Evolutionary conservation across 2,329 filamentous ascomycete species (phyloP), one percentile per base, ranked within the genome.

Genomic region (Corynespora cassiicola): DNA sequence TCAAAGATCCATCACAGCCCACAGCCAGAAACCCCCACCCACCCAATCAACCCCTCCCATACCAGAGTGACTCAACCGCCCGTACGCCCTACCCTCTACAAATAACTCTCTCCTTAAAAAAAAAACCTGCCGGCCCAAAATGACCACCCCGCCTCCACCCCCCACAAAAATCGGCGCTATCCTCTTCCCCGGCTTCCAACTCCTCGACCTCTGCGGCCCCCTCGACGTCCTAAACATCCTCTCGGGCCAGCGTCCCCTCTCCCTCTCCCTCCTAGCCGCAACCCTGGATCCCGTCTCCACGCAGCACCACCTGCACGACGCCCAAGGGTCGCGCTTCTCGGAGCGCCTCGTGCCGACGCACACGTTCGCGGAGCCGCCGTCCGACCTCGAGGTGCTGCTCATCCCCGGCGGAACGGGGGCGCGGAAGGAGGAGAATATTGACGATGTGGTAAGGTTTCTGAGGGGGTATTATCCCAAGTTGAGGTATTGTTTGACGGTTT

Each of bases 401-500:
- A 65, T 88, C 6, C 85, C 85, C 0, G 85, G 86, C 2, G 84
- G 85, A 0, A 36, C 68, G 0, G 84, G 84, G 1, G 70, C 60
- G 17, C 39, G 71, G 16, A 52, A 52, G 21, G 49, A 56, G 9
- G 57, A 63, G 15, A 53, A 54, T 7, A 53, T 63, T 1, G 47
- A 56, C 8, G 61, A 69, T 1, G 65, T 75, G 1, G 61, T 78
- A 2, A 65, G 73, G 2, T 84, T 75, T 45, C 60, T 82, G 26
- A 53, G 58, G 18, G 59, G 61, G 1, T 56, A 62, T n/a, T 79
- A 73, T 51, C 74, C 77, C 0, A 58, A 57, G 4, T 57, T 85
- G 16, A 67, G 76, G 47, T 79, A 80, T 47, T 54, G 86, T 9
- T 70, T 88, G 27, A 85, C 83, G 0, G 75, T 88, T 2, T 88